Conservation (phyloP, 345 rosid species). For the Psidium guajava region DNA sequence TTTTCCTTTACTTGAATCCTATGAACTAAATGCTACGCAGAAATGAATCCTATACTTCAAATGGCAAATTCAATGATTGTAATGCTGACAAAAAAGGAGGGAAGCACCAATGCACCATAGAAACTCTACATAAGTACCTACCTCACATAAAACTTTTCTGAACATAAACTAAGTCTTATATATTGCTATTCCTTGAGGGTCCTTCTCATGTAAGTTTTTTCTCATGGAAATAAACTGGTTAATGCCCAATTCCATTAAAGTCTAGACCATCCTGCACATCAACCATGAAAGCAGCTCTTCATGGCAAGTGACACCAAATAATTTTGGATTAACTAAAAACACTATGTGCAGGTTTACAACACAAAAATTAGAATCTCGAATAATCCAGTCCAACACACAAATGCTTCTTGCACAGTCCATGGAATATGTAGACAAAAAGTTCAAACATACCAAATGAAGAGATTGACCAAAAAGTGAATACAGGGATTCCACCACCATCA, state of each 20-base stretch:
- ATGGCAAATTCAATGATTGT: background rate
- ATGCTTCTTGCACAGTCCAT: background rate
- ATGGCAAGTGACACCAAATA: background rate
- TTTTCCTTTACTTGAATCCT: background rate
- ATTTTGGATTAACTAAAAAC: background rate
- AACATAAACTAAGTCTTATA: background rate
- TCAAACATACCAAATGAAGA: slow-evolving; percentile 43
- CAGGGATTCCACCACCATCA: slow-evolving; percentile 69
- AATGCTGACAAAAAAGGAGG: background rate
- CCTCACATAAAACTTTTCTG: background rate
- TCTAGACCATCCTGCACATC: background rate
- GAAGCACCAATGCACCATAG: background rate
- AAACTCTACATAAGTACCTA: background rate
- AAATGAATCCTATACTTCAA: background rate
- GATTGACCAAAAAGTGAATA: slow-evolving; percentile 50
- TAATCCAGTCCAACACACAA: background rate
- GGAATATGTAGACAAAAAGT: background rate
- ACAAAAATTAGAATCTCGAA: background rate
- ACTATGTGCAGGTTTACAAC: background rate
- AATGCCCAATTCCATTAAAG: background rate
- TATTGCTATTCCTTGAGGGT: background rate
- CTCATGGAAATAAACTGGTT: background rate
- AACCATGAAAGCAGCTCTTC: background rate
- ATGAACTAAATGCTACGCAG: background rate
- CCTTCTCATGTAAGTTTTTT: background rate